Evolutionary conservation across 129 eudicot genomes (phyloP), one percentile per base, ranked within the genome.

Genomic region (Chrysanthemum makinoi): DNA sequence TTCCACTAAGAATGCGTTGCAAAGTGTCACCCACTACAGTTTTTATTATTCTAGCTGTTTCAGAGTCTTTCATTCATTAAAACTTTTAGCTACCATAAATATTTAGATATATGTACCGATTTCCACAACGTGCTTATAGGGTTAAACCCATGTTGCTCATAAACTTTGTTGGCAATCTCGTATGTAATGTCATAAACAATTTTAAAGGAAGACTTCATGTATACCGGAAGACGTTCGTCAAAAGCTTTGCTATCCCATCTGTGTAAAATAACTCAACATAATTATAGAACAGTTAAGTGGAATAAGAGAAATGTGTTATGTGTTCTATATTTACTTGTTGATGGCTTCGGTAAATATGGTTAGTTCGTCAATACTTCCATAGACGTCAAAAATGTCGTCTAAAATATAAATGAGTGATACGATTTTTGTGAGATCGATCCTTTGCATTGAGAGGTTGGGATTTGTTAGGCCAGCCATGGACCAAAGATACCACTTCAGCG

Each of bases 401-500:
- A 89, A 57, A 12, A 86, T 26, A 61, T 86, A 84, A 19, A 89
- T 71, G 14, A 89, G 70, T 0, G 88, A 65, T 14, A 86, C 75
- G 18, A 69, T 16, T 30, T 89, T 89, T n/a, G 90, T 75, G 44
- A 89, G 80, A 18, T 84, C 86, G 13, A 81, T 67, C 47, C 89
- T 78, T 16, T 58, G 64, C 22, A 46, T 58, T 0, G 86, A 80
- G 35, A 86, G 44, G 44, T 50, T 57, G 20, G 84, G 83, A 72
- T 80, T 80, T 6, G 77, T 33, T 3, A 89, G 72, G 62, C 52
- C 46, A 3, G 74, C 89, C 84, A 78, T 77, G 2, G 92, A 54
- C 89, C 89, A 82, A 57, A 82, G 64, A 44, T 86, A 75, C 89
- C 92, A 89, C 79, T 86, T 86, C 17, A 82, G 2, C 24, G 96